These are phyloP conservation scores for Pluteus cervinus DNA, from an alignment of 768 basidiomycete species.

Conservation along the genomic window DNA sequence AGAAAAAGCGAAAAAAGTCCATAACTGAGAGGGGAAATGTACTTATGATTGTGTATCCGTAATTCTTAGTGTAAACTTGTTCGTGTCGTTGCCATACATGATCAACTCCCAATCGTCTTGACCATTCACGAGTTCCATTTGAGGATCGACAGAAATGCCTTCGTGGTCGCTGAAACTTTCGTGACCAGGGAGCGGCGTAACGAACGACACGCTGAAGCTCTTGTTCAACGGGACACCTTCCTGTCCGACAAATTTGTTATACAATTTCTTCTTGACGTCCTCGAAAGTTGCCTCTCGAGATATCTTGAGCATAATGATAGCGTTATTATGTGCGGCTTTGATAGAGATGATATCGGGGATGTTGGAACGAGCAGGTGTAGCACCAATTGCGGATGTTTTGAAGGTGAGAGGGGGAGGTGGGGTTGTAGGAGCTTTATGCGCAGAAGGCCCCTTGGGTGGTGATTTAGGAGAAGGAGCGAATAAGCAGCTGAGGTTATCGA, in stretches of 20 bases:
- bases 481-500: conserved; percentile 5
- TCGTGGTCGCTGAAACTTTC: conserved; percentile 23
- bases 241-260: conserved; percentile 61
- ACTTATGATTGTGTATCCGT: conserved; percentile 27
- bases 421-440: conserved; percentile 14
- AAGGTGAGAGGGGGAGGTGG: conserved; percentile 30
- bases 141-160: conserved; percentile 19
- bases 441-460: conserved; percentile 11
- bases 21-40: too few species aligned
- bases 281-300: conserved; percentile 38
- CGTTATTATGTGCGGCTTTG: conserved; percentile 59
- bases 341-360: conserved; percentile 32
- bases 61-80: conserved; percentile 55
- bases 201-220: conserved; percentile 50
- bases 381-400: conserved; percentile 21
- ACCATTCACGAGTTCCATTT: conserved; percentile 41
- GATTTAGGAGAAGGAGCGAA: conserved; percentile 8
- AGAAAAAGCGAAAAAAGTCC: too few species aligned
- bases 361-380: conserved; percentile 15
- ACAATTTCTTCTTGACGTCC: conserved; percentile 51
- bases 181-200: conserved; percentile 26
- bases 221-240: conserved; percentile 49
- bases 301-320: conserved; percentile 57
- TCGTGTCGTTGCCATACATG: conserved; percentile 32
- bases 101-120: conserved; percentile 59